phyloP scores from a whole-genome alignment of 768 basidiomycete species.

The Termitomyces heimii region DNA sequence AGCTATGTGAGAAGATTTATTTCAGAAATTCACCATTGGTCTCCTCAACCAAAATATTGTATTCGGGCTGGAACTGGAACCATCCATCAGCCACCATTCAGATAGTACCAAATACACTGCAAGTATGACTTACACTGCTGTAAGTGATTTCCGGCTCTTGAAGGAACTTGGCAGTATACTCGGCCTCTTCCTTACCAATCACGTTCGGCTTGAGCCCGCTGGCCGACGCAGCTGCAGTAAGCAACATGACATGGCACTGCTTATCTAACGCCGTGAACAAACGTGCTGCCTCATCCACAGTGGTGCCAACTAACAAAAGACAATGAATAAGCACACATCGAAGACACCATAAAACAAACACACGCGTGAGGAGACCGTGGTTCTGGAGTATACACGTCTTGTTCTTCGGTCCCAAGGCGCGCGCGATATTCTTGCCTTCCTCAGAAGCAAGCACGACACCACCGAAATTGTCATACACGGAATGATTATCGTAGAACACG shows the following conservation, averaged over 20 bases:
- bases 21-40: constrained; percentile 21
- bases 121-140: constrained; percentile 8
- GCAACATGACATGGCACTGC: constrained; percentile 40
- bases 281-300: constrained; percentile 37
- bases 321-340: background rate
- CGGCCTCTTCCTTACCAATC: constrained; percentile 20
- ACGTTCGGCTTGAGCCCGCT: constrained; percentile 15
- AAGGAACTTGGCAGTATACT: constrained; percentile 17
- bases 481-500: constrained; percentile 36
- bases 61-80: constrained; percentile 22
- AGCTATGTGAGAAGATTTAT: background rate
- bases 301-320: constrained; percentile 23
- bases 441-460: constrained; percentile 41
- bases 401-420: constrained; percentile 32
- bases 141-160: constrained; percentile 16
- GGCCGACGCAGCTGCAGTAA: constrained; percentile 36
- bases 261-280: constrained; percentile 38
- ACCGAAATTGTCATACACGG: constrained; percentile 38
- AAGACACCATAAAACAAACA: background rate
- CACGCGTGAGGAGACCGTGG: constrained; percentile 30
- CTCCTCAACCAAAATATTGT: constrained; percentile 19
- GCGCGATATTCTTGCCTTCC: constrained; percentile 40
- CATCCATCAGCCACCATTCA: background rate
- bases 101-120: background rate
- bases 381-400: constrained; percentile 38